Evolutionary conservation across 1,284 basidiomycete genomes (phyloP).

Genomic region (Tylopilus sp.): DNA sequence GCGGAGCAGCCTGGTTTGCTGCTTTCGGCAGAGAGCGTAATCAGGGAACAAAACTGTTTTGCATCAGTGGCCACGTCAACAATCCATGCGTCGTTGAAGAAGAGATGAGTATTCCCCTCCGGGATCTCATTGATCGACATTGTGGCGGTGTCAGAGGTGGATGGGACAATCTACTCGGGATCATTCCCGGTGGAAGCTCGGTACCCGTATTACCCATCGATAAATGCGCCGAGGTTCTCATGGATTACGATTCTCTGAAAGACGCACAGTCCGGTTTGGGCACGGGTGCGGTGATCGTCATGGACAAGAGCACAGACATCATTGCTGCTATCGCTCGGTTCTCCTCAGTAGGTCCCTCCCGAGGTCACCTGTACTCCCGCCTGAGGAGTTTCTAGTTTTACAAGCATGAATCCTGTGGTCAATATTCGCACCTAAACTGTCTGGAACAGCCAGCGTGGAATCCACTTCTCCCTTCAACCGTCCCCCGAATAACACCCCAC

Average conservation of each 20-base stretch:
- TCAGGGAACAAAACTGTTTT: slow-evolving; percentile 94
- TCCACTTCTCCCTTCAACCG: slow-evolving; percentile 69
- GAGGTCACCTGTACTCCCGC: not conserved
- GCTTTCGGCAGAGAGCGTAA: slow-evolving; percentile 91
- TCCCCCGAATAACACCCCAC: slow-evolving; percentile 89
- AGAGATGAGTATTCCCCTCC: slow-evolving; percentile 96
- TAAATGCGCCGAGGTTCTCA: slow-evolving; percentile 81
- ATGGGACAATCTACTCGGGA: slow-evolving; percentile 94
- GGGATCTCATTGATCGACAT: slow-evolving; percentile 94
- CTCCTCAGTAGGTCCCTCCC: slow-evolving; percentile 54
- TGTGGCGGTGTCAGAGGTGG: slow-evolving; percentile 93
- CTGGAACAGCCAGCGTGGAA: slow-evolving; percentile 72
- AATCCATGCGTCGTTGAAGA: slow-evolving; percentile 98
- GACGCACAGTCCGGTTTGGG: slow-evolving; percentile 94
- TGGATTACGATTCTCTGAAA: slow-evolving; percentile 98
- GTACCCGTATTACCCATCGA: slow-evolving; percentile 91
- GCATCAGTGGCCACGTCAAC: slow-evolving; percentile 97
- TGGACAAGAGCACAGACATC: slow-evolving; percentile 97
- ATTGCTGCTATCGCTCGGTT: slow-evolving; percentile 92
- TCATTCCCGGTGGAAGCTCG: slow-evolving; percentile 93
- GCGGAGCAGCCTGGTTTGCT: slow-evolving; percentile 92
- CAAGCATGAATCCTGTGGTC: slow-evolving; percentile 98
- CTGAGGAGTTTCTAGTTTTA: slow-evolving; percentile 60
- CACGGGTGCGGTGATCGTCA: slow-evolving; percentile 97
- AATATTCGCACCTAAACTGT: slow-evolving; percentile 84